Conservation (phyloP, 441 rosid genomes). For the Populus hybrid region DNA sequence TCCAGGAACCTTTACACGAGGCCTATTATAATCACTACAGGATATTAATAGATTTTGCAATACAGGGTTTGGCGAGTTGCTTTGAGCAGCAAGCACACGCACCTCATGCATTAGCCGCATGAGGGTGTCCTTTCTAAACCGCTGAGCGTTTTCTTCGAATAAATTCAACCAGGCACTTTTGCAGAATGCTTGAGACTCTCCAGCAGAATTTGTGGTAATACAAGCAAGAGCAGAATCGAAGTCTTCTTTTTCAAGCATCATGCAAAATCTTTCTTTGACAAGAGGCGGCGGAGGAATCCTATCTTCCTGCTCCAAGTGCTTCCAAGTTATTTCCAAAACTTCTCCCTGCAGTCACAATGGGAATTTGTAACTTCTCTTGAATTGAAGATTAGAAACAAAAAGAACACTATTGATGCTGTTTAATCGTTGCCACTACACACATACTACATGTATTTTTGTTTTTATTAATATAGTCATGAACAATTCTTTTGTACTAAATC, state of each 20-base stretch:
- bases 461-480: too few species aligned
- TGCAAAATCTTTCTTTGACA: slow-evolving; percentile 62
- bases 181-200: slow-evolving; percentile 47
- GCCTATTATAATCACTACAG: slow-evolving; percentile 50
- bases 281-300: slow-evolving; percentile 57
- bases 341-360: slow-evolving; percentile 43
- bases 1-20: slow-evolving; percentile 12
- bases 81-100: slow-evolving; percentile 22
- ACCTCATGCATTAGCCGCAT: slow-evolving; percentile 40
- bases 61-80: slow-evolving; percentile 25
- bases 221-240: slow-evolving; percentile 47
- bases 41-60: slow-evolving; percentile 52
- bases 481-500: neutral
- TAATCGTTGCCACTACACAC: neutral
- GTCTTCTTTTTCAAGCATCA: slow-evolving; percentile 62
- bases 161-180: slow-evolving; percentile 54
- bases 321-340: slow-evolving; percentile 73
- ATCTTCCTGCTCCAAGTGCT: slow-evolving; percentile 43
- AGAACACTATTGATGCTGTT: neutral
- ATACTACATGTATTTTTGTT: neutral
- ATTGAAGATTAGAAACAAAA: neutral
- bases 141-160: slow-evolving; percentile 35
- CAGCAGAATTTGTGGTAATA: slow-evolving; percentile 26
- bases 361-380: neutral
- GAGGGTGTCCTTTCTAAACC: slow-evolving; percentile 47